Evolutionary conservation across 208 protist species (phyloP).

Genomic region (Blechomonas ayalai): DNA sequence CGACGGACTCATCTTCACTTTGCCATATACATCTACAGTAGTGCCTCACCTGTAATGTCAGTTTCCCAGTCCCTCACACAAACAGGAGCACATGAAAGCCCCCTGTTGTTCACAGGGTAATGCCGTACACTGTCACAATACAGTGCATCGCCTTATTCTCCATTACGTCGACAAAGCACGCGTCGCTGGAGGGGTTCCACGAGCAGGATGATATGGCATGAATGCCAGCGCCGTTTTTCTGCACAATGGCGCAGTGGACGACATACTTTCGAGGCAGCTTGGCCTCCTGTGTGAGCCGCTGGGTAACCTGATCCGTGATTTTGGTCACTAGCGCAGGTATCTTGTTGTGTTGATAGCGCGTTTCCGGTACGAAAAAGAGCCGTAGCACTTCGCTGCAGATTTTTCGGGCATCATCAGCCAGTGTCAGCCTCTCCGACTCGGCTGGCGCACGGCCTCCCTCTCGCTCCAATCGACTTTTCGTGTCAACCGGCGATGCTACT

Average conservation of each 20-base stretch:
- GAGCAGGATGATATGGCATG: constrained; percentile 75
- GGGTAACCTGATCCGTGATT: constrained; percentile 70
- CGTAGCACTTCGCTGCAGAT: constrained; percentile 70
- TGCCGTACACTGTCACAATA: constrained; percentile 80
- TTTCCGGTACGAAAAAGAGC: constrained; percentile 55
- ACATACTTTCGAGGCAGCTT: constrained; percentile 91
- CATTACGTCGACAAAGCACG: constrained; percentile 68
- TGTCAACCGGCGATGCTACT: not conserved
- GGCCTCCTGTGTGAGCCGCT: constrained; percentile 72
- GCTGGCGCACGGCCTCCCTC: no score
- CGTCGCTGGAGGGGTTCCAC: constrained; percentile 86
- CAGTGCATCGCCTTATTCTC: constrained; percentile 84
- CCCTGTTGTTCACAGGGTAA: constrained; percentile 46
- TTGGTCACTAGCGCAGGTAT: constrained; percentile 44
- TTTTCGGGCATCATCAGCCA: constrained; percentile 68
- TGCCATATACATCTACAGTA: no score
- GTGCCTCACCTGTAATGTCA: no score
- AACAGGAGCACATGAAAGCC: no score
- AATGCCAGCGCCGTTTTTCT: constrained; percentile 87
- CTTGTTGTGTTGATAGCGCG: constrained; percentile 62
- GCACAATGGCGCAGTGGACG: constrained; percentile 69
- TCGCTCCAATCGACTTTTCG: no score
- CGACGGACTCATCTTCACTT: no score
- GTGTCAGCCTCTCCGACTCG: constrained; percentile 62
- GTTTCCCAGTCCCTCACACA: no score